Evolutionary conservation across 2,329 filamentous ascomycete species (phyloP).

Genomic region (Geosmithia morbida): DNA sequence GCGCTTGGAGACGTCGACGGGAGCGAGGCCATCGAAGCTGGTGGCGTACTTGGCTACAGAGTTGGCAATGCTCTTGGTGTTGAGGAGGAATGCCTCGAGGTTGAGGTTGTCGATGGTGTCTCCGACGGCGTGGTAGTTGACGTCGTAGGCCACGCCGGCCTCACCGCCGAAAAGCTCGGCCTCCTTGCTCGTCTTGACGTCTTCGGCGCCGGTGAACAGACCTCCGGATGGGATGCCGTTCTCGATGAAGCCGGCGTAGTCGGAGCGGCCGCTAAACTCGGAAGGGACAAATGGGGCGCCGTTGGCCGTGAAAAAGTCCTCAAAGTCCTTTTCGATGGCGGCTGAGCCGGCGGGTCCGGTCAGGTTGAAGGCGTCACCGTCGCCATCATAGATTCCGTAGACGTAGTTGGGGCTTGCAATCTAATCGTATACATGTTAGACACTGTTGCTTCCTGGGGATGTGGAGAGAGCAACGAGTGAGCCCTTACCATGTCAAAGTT

Average conservation of each 20-base stretch:
- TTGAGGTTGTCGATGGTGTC: constrained; percentile 24
- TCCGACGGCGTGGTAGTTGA: constrained; percentile 29
- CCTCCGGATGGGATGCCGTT: constrained; percentile 53
- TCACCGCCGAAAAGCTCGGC: constrained; percentile 45
- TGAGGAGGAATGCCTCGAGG: constrained; percentile 27
- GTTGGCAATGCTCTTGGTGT: constrained; percentile 26
- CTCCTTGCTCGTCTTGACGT: constrained; percentile 44
- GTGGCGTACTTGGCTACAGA: constrained; percentile 24
- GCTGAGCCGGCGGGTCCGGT: constrained; percentile 39
- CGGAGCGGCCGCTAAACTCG: constrained; percentile 50
- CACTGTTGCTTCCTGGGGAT: no score
- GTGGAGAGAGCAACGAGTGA: no score
- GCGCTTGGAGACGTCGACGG: constrained; percentile 9
- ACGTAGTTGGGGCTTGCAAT: constrained; percentile 34
- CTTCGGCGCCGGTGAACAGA: constrained; percentile 54
- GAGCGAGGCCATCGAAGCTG: constrained; percentile 19
- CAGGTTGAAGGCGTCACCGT: constrained; percentile 44
- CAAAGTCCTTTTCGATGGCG: constrained; percentile 42
- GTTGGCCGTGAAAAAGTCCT: constrained; percentile 33
- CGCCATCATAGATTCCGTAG: constrained; percentile 44
- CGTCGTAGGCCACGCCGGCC: constrained; percentile 32
- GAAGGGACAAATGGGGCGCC: constrained; percentile 40
- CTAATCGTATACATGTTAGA: constrained; percentile 5
- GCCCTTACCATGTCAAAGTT: constrained; percentile 42
- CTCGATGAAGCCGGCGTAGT: constrained; percentile 54